Base-by-base conservation (phyloP, 2,329 filamentous ascomycete species). In the Aaosphaeria pasadenensis region DNA sequence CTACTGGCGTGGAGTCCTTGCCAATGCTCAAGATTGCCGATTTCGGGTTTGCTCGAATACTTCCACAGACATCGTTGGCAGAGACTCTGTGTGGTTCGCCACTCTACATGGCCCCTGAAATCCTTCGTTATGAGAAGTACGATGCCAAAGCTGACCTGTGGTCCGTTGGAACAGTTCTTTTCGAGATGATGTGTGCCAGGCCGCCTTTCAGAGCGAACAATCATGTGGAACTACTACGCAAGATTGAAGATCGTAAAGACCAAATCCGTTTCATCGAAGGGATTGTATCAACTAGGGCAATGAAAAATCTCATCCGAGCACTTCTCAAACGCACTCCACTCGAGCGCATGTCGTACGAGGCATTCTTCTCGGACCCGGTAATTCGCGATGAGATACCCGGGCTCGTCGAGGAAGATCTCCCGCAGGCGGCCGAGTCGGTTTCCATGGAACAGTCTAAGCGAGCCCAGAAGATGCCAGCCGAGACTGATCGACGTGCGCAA, bases 1-100 rank as follows among this genome's bases (percentile, higher is more conserved):
- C 86, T 29, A 86, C 86, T 29, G 94, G 94, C 6, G 76, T 99
- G 30, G 79, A 83, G 45, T 94, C 91, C 13, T 74, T 99, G 39
- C 94, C 94, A 4, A 95, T 97, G 87, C 82, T 99, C 51, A 99
- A 99, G 74, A 86, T 99, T 59, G 94, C 94, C 48, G 94, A 99
- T 74, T 99, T 99, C 66, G 94, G 94, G n/a, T 99, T 99, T 67
- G 94, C 94, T 47, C 85, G 94, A 47, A 90, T 95, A 47, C 76
- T 99, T 43, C 92, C 94, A 2, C 85, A 89, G 6, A 95, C 92
- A 0, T 92, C 91, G 5, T 80, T 99, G 54, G 94, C 94, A 7
- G 94, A 99, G 69, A 99, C 94, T 0, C 82, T 99, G 0, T 99
- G 94, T 70, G 94, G 94, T 13, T 97, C 94, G 9, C 94, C 94